Evolutionary conservation across 768 basidiomycete species (phyloP).

Genomic region (Lactarius evosmus): DNA sequence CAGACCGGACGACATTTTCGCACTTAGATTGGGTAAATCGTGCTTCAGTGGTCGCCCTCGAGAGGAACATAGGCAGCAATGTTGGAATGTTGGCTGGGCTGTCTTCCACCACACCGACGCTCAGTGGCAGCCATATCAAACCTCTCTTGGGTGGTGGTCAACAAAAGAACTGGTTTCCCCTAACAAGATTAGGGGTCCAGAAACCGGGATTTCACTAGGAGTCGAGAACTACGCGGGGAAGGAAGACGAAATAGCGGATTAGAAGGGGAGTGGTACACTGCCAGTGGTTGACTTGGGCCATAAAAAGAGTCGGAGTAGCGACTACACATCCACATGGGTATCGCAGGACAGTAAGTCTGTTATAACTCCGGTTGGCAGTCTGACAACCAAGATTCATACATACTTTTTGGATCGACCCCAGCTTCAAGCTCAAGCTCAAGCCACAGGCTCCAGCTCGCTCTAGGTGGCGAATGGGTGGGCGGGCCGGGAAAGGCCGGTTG

Average conservation of each 20-base stretch:
- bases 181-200: neutral
- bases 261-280: neutral
- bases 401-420: neutral
- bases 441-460: too few relatives aligned
- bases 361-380: neutral
- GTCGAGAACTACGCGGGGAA: neutral
- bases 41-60: neutral
- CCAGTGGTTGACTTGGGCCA: neutral
- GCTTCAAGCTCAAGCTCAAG: too few relatives aligned
- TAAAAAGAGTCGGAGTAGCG: neutral
- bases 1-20: neutral
- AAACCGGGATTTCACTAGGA: neutral
- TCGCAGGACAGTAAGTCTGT: neutral
- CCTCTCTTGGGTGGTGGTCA: neutral
- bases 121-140: neutral
- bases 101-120: neutral
- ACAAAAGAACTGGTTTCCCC: neutral
- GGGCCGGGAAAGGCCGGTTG: neutral
- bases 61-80: neutral
- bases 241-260: neutral
- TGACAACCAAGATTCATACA: neutral
- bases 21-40: neutral
- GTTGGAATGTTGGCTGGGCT: neutral
- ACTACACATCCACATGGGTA: neutral
- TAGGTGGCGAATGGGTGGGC: too few relatives aligned